Conservation (phyloP, 768 basidiomycete species). For the Boletus rubescentipes region DNA sequence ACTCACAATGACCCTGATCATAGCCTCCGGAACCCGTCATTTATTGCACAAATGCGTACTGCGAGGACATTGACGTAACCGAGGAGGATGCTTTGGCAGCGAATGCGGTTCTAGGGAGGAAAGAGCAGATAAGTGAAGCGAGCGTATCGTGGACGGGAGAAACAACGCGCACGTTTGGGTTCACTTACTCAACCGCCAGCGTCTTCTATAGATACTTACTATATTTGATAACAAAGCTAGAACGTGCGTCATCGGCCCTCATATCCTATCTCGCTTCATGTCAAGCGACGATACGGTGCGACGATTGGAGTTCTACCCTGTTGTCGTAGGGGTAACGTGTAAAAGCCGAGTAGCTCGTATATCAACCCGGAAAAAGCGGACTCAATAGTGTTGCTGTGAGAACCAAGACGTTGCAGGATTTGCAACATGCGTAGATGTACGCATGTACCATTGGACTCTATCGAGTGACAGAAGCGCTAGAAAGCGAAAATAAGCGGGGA, state of each 20-base stretch:
- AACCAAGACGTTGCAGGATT: background rate
- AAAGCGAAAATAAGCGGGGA: background rate
- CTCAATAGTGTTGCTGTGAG: background rate
- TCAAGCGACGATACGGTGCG: slow-evolving; percentile 3
- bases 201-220: no score
- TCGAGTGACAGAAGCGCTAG: background rate
- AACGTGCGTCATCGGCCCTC: background rate
- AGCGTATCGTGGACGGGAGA: background rate
- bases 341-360: background rate
- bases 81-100: background rate
- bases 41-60: background rate
- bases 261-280: slow-evolving; percentile 3
- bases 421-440: background rate
- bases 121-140: background rate
- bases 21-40: background rate
- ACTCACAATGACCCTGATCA: background rate
- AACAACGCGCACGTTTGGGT: background rate
- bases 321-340: background rate
- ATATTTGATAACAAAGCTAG: background rate
- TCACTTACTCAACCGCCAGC: background rate
- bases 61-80: background rate
- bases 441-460: background rate
- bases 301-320: background rate
- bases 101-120: background rate
- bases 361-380: background rate